phyloP scores from a whole-genome alignment of 176 grass and related monocot species.

The Bromus sterilis region DNA sequence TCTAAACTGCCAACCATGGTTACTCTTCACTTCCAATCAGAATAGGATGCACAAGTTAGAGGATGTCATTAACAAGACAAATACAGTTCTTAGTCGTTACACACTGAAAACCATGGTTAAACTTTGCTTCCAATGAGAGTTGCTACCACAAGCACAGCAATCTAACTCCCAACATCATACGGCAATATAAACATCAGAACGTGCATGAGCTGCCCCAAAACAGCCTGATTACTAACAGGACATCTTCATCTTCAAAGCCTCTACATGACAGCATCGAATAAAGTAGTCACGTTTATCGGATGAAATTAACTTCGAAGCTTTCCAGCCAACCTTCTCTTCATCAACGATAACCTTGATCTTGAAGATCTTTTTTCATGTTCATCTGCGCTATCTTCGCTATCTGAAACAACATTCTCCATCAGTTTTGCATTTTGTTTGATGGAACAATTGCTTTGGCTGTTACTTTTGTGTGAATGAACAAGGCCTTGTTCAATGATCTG shows the following conservation, averaged over 20 bases:
- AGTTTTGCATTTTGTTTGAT: background rate
- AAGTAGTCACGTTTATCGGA: background rate
- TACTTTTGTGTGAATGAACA: slow-evolving; percentile 11
- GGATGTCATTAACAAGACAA: too few species aligned
- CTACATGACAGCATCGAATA: background rate
- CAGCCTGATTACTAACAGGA: background rate
- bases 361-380: slow-evolving; percentile 43
- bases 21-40: too few species aligned
- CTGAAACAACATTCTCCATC: slow-evolving; percentile 45
- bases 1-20: too few species aligned
- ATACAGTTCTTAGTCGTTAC: too few species aligned
- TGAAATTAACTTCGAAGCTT: slow-evolving; percentile 22
- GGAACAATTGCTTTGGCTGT: background rate
- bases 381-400: slow-evolving; percentile 79
- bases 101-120: too few species aligned
- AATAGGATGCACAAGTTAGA: too few species aligned
- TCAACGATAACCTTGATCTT: slow-evolving; percentile 53
- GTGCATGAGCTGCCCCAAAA: background rate
- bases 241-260: background rate
- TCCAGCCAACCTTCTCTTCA: slow-evolving; percentile 22
- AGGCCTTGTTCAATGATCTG: background rate
- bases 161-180: background rate
- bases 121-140: background rate
- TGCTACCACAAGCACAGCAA: background rate
- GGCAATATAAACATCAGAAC: slow-evolving; percentile 10